These are phyloP conservation scores for Desmodesmus armatus DNA, from an alignment of 139 green algal genomes.

Conservation along the genomic window DNA sequence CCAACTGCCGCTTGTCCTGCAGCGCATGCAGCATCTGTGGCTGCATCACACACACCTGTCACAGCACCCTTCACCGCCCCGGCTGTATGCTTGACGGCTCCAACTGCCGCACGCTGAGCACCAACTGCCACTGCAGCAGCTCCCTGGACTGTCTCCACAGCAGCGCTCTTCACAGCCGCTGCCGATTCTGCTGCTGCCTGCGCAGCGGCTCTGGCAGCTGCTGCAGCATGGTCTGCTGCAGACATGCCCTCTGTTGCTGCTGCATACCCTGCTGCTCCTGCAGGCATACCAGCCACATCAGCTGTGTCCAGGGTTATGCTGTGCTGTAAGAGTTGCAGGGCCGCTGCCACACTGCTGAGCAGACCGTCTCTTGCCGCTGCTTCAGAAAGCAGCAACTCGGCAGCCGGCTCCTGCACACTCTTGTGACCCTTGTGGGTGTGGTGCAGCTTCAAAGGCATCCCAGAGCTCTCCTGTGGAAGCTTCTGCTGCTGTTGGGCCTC, in stretches of 20 bases:
- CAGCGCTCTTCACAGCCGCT: not conserved
- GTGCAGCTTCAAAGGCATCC: no score
- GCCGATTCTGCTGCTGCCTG: not conserved
- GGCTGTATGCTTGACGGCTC: not conserved
- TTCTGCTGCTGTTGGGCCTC: no score
- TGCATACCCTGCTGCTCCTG: not conserved
- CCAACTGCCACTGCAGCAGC: no score
- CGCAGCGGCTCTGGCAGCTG: not conserved
- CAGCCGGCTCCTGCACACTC: no score
- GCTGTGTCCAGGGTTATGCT: no score
- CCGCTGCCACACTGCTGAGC: no score
- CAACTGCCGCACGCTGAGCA: not conserved
- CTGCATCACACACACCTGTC: not conserved
- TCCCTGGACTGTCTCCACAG: not conserved
- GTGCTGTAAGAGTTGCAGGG: no score
- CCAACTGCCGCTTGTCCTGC: not conserved
- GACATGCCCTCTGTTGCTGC: not conserved
- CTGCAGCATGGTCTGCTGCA: not conserved
- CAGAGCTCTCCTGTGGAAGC: no score
- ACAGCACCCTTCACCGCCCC: conserved; percentile 11
- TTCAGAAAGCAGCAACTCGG: no score
- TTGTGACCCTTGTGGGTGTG: no score
- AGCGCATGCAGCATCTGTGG: not conserved
- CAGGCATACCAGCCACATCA: no score
- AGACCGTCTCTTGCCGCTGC: no score